These are phyloP conservation scores for Backusella luteola DNA, from an alignment of 192 early-diverging fungal genomes.

Conservation along the genomic window DNA sequence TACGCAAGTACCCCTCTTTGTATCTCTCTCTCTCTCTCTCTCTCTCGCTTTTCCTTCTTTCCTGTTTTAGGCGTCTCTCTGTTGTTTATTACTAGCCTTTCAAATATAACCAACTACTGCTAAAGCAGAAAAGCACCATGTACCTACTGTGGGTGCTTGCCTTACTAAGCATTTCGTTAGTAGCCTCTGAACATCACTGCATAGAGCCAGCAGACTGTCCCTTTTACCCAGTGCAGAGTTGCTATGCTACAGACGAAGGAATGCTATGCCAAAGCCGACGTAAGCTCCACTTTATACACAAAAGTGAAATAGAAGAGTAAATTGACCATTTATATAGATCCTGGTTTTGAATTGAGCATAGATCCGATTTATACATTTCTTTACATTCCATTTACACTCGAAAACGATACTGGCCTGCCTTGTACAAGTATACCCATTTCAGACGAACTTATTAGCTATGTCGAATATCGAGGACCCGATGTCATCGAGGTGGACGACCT, in stretches of 20 bases:
- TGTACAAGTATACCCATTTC: constrained; percentile 29
- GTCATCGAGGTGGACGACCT: constrained; percentile 27
- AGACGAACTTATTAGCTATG: constrained; percentile 30
- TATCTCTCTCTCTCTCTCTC: background rate
- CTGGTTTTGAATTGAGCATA: constrained; percentile 29
- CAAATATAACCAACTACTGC: background rate
- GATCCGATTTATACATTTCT: constrained; percentile 22
- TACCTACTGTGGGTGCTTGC: constrained; percentile 14
- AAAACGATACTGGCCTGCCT: constrained; percentile 30
- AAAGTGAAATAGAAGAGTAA: background rate
- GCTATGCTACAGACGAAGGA: constrained; percentile 26
- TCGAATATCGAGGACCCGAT: constrained; percentile 27
- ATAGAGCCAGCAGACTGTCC: constrained; percentile 28
- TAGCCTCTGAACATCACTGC: constrained; percentile 19
- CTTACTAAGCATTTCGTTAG: background rate
- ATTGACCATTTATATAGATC: background rate
- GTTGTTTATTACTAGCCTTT: background rate
- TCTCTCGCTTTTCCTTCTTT: background rate
- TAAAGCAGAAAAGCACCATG: background rate
- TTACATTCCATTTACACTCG: constrained; percentile 11
- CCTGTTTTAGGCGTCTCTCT: background rate
- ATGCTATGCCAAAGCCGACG: constrained; percentile 23
- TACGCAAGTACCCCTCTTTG: background rate
- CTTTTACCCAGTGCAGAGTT: constrained; percentile 30
- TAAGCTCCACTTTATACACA: background rate